A percentile compares a stretch with the other conserved stretches of the same genome.
Evolutionary conservation across 176 grass and related monocot species (phyloP).

Genomic region (Carex cristatella): DNA sequence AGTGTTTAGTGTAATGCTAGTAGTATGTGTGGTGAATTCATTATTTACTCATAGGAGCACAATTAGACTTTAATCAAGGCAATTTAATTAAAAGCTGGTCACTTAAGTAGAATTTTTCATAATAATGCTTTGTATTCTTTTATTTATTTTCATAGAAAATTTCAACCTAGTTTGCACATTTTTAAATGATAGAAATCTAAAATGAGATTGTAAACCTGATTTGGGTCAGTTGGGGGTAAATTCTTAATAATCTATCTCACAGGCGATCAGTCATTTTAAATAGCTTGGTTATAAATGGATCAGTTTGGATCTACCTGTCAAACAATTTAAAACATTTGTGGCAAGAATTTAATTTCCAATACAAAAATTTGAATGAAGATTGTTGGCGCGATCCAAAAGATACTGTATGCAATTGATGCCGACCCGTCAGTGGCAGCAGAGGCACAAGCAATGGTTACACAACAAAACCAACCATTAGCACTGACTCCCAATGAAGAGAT

Average conservation of each 20-base stretch:
- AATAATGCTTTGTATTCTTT: neutral
- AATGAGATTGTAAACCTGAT: neutral
- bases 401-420: constrained; percentile 67
- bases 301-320: neutral
- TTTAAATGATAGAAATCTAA: neutral
- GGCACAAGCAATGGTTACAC: constrained; percentile 51
- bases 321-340: neutral
- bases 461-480: constrained; percentile 30
- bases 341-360: neutral
- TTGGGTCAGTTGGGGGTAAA: neutral
- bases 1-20: neutral
- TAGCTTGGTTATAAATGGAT: neutral
- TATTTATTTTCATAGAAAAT: neutral
- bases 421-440: constrained; percentile 33
- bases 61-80: neutral
- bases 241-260: neutral
- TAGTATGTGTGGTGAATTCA: neutral
- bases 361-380: constrained; percentile 32
- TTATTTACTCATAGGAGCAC: neutral
- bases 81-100: neutral
- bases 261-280: neutral
- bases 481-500: constrained; percentile 61
- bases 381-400: constrained; percentile 50
- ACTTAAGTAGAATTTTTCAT: neutral
- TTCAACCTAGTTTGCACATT: neutral